Evolutionary conservation across 2,329 filamentous ascomycete genomes (phyloP).

Genomic region (Salinomyces thailandicus): DNA sequence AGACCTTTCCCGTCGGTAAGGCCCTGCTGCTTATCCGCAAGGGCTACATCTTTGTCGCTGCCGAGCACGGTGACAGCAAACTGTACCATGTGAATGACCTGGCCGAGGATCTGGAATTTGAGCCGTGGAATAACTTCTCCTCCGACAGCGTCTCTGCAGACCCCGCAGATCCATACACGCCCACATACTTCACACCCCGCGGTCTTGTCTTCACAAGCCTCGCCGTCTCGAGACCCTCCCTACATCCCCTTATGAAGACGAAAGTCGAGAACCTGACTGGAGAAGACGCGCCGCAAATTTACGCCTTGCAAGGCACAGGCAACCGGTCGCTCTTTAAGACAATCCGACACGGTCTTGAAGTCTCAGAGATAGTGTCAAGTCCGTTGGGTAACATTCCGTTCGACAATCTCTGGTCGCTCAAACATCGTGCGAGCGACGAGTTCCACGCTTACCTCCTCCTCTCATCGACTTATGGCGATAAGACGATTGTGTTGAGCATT

Average conservation of each 20-base stretch:
- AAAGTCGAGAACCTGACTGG: conserved; percentile 83
- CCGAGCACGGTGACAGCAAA: conserved; percentile 84
- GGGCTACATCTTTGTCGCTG: conserved; percentile 85
- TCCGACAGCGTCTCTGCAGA: conserved; percentile 57
- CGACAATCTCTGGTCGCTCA: conserved; percentile 76
- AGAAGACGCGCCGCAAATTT: conserved; percentile 94
- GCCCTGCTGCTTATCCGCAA: conserved; percentile 89
- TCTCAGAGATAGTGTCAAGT: conserved; percentile 52
- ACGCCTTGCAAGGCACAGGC: conserved; percentile 79
- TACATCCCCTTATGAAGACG: conserved; percentile 86
- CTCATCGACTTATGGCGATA: conserved; percentile 32
- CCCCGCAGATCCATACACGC: conserved; percentile 57
- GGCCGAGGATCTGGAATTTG: conserved; percentile 78
- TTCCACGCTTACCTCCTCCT: conserved; percentile 95
- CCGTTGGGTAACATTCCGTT: conserved; percentile 22
- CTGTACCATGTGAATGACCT: conserved; percentile 98
- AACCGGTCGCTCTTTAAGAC: conserved; percentile 84
- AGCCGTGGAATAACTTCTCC: conserved; percentile 48
- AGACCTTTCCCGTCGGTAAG: conserved; percentile 81
- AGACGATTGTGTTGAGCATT: conserved; percentile 84
- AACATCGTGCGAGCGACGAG: conserved; percentile 67
- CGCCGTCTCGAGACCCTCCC: conserved; percentile 45
- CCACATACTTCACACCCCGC: conserved; percentile 77
- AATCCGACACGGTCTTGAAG: conserved; percentile 83
- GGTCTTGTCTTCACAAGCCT: conserved; percentile 58